These are phyloP conservation scores for Fusarium pilosicola DNA, from an alignment of 2,329 filamentous ascomycete genomes.

Conservation along the genomic window DNA sequence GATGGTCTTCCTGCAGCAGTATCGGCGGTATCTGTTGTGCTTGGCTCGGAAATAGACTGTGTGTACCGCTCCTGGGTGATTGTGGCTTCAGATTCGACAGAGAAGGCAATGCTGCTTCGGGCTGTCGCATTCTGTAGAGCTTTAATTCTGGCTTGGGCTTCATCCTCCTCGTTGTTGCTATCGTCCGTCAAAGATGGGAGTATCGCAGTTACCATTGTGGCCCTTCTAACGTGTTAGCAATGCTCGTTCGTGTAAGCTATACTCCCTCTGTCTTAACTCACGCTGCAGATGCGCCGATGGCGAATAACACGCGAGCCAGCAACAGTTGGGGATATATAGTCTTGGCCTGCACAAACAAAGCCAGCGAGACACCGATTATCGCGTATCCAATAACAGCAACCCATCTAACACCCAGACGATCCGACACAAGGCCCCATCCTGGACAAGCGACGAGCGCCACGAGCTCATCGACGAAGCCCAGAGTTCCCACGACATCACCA, in stretches of 20 bases:
- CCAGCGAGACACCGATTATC: conserved; percentile 80
- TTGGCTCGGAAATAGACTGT: conserved; percentile 47
- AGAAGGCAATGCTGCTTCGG: conserved; percentile 70
- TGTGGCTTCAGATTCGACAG: conserved; percentile 77
- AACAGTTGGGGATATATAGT: conserved; percentile 92
- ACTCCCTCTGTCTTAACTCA: conserved; percentile 52
- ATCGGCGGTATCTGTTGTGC: conserved; percentile 36
- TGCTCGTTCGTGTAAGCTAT: not conserved
- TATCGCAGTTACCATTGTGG: conserved; percentile 97
- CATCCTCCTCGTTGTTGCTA: conserved; percentile 45
- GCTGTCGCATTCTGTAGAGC: conserved; percentile 49
- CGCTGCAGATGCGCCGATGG: conserved; percentile 89
- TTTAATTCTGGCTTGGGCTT: conserved; percentile 46
- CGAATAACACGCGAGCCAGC: conserved; percentile 86
- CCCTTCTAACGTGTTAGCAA: conserved; percentile 52
- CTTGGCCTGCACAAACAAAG: conserved; percentile 83
- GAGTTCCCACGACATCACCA: conserved; percentile 83
- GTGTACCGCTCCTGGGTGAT: conserved; percentile 75
- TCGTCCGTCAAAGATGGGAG: conserved; percentile 77
- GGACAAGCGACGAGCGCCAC: conserved; percentile 85
- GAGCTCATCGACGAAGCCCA: conserved; percentile 86
- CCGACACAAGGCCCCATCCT: conserved; percentile 80
- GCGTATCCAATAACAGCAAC: conserved; percentile 81
- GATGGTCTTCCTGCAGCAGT: conserved; percentile 58
- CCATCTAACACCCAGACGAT: conserved; percentile 78